Conservation (phyloP, 2,329 filamentous ascomycete species). For the Diplocarpon mali region DNA sequence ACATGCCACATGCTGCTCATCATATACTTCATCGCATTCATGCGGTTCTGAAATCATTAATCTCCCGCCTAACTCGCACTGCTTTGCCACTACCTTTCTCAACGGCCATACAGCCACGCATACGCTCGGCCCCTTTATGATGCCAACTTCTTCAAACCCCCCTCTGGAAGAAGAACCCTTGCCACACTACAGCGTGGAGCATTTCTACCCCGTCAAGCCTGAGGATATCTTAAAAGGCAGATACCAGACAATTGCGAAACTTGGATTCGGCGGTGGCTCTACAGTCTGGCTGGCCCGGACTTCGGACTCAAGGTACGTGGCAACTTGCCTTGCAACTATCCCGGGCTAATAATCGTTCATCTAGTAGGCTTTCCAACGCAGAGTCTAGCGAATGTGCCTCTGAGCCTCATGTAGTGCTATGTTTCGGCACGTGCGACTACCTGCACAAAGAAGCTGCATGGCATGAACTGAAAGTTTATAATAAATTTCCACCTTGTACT, state of each 20-base stretch:
- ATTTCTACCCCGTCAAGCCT: conserved; percentile 3
- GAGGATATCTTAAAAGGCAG: neutral
- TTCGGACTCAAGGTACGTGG: conserved; percentile 2
- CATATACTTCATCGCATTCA: too few relatives aligned
- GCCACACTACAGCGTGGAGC: conserved; percentile 1
- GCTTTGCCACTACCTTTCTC: too few relatives aligned
- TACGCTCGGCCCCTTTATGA: too few relatives aligned
- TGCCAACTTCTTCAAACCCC: neutral
- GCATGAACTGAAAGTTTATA: conserved; percentile 5
- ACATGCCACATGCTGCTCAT: too few relatives aligned
- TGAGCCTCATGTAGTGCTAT: conserved; percentile 3
- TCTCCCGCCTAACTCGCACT: too few relatives aligned
- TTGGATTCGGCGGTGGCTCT: conserved; percentile 4
- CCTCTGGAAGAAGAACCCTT: neutral
- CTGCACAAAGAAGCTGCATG: conserved; percentile 2
- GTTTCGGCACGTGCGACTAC: conserved; percentile 4
- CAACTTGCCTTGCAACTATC: neutral
- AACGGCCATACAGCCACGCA: too few relatives aligned
- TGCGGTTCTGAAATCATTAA: too few relatives aligned
- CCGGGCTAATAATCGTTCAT: neutral
- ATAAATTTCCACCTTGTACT: neutral
- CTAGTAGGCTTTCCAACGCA: neutral
- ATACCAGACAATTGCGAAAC: conserved; percentile 7
- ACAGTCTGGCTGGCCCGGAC: conserved; percentile 6
- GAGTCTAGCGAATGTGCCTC: neutral